Base-by-base conservation (phyloP, 2,329 filamentous ascomycete genomes). In the Rhinocladiella similis region DNA sequence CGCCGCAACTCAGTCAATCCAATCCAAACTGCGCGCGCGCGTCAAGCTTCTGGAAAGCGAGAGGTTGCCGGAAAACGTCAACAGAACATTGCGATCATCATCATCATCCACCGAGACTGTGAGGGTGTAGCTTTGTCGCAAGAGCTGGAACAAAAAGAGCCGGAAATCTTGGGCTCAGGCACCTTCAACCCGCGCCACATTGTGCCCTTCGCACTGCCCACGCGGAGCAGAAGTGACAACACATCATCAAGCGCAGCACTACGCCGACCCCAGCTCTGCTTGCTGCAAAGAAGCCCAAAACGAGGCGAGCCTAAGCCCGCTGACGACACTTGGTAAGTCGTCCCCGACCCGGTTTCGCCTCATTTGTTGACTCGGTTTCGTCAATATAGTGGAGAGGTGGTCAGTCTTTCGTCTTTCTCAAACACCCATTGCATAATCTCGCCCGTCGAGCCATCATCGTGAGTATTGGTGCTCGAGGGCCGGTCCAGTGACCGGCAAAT, bases 221-320 rank as follows among this genome's bases (percentile, higher is more conserved):
- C 50, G 27, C 33, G 38, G 36, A 52, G 20, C 20, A 42, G 50
- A 54, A 51, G 53, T 73, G 73, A 74, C 74, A 75, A 74, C 73
- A 68, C 73, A 76, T 75, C 72, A 69, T 67, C 20, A 65, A 59
- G 48, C 55, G 52, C 59, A 52, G 52, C 66, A 59, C 65, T 59
- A 63, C 63, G 61, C 65, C 61, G 65, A 69, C 67, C 69, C 66
- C 66, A 70, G 65, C 70, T 69, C 66, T 67, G 65, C 65, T 76
- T 67, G 65, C 65, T 76, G 74, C 74, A 74, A 71, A 70, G 70
- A 67, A 72, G 73, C 74, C 73, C 73, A 75, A 76, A 73, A 38
- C 52, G 50, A 62, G 62, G 62, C 62, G 60, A 61, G 39, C 58
- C 56, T 50, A n/a, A 53, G 51, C 52, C 58, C 51, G 58, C 47